Evolutionary conservation across 73 alveolate genomes (phyloP).

Genomic region (Paramecium tetraurelia): DNA sequence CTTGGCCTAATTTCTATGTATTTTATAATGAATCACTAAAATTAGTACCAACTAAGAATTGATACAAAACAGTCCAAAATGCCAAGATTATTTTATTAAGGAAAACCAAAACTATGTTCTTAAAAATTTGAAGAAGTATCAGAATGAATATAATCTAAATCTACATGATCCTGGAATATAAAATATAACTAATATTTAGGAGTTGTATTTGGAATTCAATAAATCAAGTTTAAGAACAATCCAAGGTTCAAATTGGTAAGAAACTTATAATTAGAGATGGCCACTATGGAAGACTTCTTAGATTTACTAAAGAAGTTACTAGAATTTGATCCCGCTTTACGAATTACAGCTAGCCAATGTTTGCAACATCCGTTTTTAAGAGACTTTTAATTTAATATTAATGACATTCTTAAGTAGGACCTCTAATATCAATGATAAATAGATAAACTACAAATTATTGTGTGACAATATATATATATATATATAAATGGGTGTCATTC

Average conservation of each 20-base stretch:
- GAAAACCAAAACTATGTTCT: neutral
- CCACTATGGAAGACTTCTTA: neutral
- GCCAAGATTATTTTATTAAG: neutral
- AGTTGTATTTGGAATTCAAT: neutral
- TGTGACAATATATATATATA: neutral
- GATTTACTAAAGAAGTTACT: constrained; percentile 53
- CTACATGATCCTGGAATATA: neutral
- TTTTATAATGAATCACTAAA: neutral
- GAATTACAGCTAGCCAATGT: constrained; percentile 46
- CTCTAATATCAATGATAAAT: neutral
- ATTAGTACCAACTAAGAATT: neutral
- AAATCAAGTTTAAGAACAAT: constrained; percentile 2
- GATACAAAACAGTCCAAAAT: neutral
- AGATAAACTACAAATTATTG: neutral
- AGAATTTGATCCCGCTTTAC: constrained; percentile 38
- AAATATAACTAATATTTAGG: neutral
- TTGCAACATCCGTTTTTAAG: constrained; percentile 48
- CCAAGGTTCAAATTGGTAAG: constrained; percentile 34
- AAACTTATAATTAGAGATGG: constrained; percentile 29
- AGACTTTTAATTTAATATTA: neutral
- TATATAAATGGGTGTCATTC: neutral
- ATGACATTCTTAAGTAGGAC: neutral
- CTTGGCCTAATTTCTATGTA: neutral
- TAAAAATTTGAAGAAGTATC: neutral
- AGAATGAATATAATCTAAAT: neutral